Evolutionary conservation across 2,329 filamentous ascomycete species (phyloP), one percentile per base, ranked within the genome.

Genomic region (Sporothrix curviconia): DNA sequence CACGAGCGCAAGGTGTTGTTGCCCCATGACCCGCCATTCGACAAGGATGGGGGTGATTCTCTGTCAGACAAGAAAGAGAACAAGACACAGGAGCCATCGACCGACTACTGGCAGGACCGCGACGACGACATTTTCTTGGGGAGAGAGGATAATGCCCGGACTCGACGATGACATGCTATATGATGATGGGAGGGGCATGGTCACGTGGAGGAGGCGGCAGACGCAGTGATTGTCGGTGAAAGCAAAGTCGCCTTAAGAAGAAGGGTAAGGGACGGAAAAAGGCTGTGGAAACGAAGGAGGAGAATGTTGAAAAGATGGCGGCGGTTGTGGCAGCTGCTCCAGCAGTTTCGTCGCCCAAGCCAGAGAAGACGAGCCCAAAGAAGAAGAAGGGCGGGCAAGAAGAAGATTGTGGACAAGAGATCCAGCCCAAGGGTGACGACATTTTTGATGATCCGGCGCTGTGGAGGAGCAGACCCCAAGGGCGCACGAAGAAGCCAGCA

Each of bases 401-500:
- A 71, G 60, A 71, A 71, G 66, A 66, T 66, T 47, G 65, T 72
- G 59, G 75, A 77, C 62, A 72, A 72, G 60, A 68, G 71, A 60
- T 65, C 68, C 36, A 57, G 69, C 12, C 66, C 65, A 50, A 70
- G 72, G 14, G 74, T 1, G 49, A 78, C 44, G 74, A 77, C 61
- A 64, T 75, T 30, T 75, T 77, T 64, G 73, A 78, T 60, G 72
- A 77, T 62, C 67, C 72, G 52, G 67, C 70, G 15, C 64, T 76
- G 25, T 76, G 74, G 74, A 73, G 78, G 63, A 72, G 71, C 24
- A 69, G 72, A 77, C 44, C 71, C 70, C 59, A 75, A 70, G 59
- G 60, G n/a, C 61, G 7, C 37, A 71, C 15, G 63, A 67, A 37
- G 62, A 37, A 42, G 34, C 22, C 14, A 9, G 6, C 6, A 30